Evolutionary conservation across 352 stramenopile genomes (phyloP).

Genomic region (Phytophthora parvispora): DNA sequence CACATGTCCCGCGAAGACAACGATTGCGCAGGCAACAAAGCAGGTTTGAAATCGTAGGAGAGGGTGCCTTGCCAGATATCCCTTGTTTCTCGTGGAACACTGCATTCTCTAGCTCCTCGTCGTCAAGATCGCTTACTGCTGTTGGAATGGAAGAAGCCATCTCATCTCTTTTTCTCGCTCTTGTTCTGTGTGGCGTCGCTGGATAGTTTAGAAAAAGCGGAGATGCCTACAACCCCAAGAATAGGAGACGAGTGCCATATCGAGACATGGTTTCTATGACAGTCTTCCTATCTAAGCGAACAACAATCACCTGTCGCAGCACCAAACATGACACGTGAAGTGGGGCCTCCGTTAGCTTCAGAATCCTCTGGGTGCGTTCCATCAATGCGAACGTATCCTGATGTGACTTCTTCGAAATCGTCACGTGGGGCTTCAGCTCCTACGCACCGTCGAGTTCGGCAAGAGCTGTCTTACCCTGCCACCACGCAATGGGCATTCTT

Average conservation of each 20-base stretch:
- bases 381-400: slow-evolving; percentile 8
- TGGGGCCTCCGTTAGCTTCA: slow-evolving; percentile 27
- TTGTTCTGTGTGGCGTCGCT: background rate
- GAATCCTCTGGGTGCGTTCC: slow-evolving; percentile 9
- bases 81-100: slow-evolving; percentile 72
- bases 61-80: slow-evolving; percentile 27
- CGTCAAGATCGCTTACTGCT: slow-evolving; percentile 11
- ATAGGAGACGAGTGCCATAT: slow-evolving; percentile 19
- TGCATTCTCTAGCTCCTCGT: slow-evolving; percentile 53
- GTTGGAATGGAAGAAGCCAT: slow-evolving; percentile 25
- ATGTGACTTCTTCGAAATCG: background rate
- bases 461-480: slow-evolving; percentile 23
- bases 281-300: background rate
- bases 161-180: slow-evolving; percentile 13
- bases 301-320: background rate
- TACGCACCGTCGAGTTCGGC: slow-evolving; percentile 23
- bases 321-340: background rate
- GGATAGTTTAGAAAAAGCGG: background rate
- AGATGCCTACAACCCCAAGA: slow-evolving; percentile 6
- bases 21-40: slow-evolving; percentile 77
- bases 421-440: slow-evolving; percentile 11
- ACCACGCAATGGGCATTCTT: slow-evolving; percentile 37
- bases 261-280: background rate
- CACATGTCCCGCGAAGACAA: slow-evolving; percentile 62
- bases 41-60: slow-evolving; percentile 51